Evolutionary conservation across 1,284 basidiomycete genomes (phyloP).

Genomic region (Abortiporus biennis): DNA sequence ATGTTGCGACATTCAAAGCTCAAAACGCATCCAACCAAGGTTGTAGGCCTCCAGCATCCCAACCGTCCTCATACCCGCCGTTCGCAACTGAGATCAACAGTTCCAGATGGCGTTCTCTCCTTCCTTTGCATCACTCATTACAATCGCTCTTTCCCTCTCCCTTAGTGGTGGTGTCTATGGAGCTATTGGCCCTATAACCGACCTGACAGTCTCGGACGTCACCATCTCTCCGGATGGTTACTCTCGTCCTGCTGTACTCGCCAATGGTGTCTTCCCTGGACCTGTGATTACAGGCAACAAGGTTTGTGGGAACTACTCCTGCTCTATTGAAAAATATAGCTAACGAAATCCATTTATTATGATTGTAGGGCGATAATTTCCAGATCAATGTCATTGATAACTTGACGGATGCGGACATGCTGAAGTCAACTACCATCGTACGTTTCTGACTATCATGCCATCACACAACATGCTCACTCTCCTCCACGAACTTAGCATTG

Average conservation of each 20-base stretch:
- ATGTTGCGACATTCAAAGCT: too few relatives aligned
- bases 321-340: slow-evolving; percentile 6
- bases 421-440: slow-evolving; percentile 25
- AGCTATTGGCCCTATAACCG: slow-evolving; percentile 16
- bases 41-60: too few relatives aligned
- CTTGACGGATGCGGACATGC: slow-evolving; percentile 22
- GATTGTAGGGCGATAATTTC: slow-evolving; percentile 14
- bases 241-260: slow-evolving; percentile 15
- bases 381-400: slow-evolving; percentile 25
- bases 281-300: slow-evolving; percentile 21
- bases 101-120: too few relatives aligned
- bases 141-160: too few relatives aligned
- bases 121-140: too few relatives aligned
- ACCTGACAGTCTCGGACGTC: slow-evolving; percentile 15
- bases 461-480: not conserved
- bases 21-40: too few relatives aligned
- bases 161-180: slow-evolving; percentile 3
- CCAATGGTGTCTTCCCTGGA: slow-evolving; percentile 18
- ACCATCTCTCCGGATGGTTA: slow-evolving; percentile 10
- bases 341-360: not conserved
- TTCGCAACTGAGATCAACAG: too few relatives aligned
- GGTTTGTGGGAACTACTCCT: slow-evolving; percentile 13
- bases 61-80: too few relatives aligned
- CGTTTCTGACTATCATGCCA: slow-evolving; percentile 3
- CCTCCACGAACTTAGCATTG: slow-evolving; percentile 22